Evolutionary conservation across 768 basidiomycete species (phyloP), one percentile per base, ranked within the genome.

Genomic region (Mycena albidolilacea): DNA sequence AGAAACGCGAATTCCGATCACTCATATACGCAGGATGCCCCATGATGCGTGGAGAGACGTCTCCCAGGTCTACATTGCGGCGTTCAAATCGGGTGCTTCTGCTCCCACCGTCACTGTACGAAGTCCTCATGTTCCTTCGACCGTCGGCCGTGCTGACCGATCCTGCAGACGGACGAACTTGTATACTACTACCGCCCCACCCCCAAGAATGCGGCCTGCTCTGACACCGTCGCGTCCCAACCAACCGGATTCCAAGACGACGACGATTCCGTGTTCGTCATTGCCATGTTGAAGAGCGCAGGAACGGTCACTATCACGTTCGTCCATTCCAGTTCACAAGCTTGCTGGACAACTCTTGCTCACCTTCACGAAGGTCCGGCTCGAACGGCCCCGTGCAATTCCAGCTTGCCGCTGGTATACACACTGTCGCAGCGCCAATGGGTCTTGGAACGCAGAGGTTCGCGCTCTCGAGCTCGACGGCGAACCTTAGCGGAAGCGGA

Each of bases 41-140:
- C 59, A 60, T 17, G 59, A 60, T 21, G 59, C 59, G n/a, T 60
- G 59, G 59, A 7, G 59, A 60, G 59, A 60, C 10, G 39, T 60
- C 9, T 38, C 59, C 3, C 39, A 60, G 39, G 59, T 41, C 10
- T 60, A 60, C 59, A 60, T 60, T 39, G 9, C 59, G 0, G 59
- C 59, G 3, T 60, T 60, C 39, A 60, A 60, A 41, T 8, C 59
- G 9, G 59, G 59, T 14, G 59, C 39, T 41, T 60, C 59, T 5
- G 15, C 39, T 11, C 39, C 59, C 0, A 60, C 59, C n/a, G 59
- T 60, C 1, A 41, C 39, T 8, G 59, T 60, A 21, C 0, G 6
- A n/a, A 39, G 39, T 19, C 37, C 23, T 55, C 7, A n/a, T 55
- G 8, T 35, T 21, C 19, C n/a, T 23, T 7, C 7, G n/a, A 52